Evolutionary conservation across 331 rosid genomes (phyloP), one percentile per base, ranked within the genome.

Genomic region (Stylosanthes scabra): DNA sequence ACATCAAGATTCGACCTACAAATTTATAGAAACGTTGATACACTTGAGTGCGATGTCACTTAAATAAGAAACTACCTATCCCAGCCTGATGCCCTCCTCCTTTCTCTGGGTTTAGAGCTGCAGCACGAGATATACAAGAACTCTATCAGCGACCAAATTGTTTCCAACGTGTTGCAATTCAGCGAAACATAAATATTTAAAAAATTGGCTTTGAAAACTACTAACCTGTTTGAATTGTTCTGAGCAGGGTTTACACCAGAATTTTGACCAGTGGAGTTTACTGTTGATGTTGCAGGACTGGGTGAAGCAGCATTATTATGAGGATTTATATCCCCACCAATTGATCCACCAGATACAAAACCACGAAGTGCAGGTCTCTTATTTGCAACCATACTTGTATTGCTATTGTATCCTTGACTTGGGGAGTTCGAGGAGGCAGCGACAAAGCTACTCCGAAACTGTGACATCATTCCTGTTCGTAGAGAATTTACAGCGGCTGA

Each of bases 41-140:
- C 62, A 77, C 10, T 42, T 41, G 68, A 67, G 37, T 56, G 58
- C 41, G 59, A 59, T 10, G 55, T 4, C 59, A 10, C 63, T 71
- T 69, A 47, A 61, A 61, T 20, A 40, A 64, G 72, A 74, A 41
- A 70, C 75, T 81, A 93, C 47, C 87, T 82, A 71, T 93, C 98
- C 98, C 97, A 93, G 61, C 98, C 98, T 28, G 98, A 89, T 59
- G 91, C 84, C 77, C 98, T 84, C 71, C 91, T 78, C 87, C 98
- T 89, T 80, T 93, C 98, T 82, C 87, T 82, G 6, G 93, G 86
- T 78, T 80, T 81, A 41, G 95, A 86, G 72, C 90, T 89, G 96
- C 90, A 79, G 81, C 65, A 60, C 39, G 65, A 66, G 73, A 56
- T 74, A 69, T 34, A 58, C 52, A 74, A 28, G 3, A 86, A 70